Conservation (phyloP, 805 yeast species). For the Candida stauntonica region DNA sequence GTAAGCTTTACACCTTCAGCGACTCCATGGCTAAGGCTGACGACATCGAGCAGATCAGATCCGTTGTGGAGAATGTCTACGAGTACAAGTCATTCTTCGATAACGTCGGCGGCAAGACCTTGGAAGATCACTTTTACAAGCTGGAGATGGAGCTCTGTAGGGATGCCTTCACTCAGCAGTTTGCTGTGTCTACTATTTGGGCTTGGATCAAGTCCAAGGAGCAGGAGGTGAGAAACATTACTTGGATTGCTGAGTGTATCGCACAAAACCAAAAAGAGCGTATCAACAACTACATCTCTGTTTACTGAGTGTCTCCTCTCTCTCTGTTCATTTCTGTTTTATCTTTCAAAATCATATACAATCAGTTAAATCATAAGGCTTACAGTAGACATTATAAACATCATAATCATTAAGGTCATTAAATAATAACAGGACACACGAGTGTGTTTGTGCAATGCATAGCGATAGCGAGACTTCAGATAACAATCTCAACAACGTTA, state of each 20-base stretch:
- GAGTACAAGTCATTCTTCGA: slow-evolving; percentile 61
- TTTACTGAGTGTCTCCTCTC: slow-evolving; percentile 37
- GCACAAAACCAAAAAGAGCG: slow-evolving; percentile 97
- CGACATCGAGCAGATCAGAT: slow-evolving; percentile 79
- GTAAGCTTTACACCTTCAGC: slow-evolving; percentile 64
- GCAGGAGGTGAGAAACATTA: slow-evolving; percentile 93
- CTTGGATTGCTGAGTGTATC: slow-evolving; percentile 99
- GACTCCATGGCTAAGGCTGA: slow-evolving; percentile 68
- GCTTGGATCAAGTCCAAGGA: slow-evolving; percentile 96
- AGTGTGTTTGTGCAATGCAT: too few species aligned
- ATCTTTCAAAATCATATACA: neutral
- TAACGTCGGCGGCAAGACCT: slow-evolving; percentile 45
- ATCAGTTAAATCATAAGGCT: neutral
- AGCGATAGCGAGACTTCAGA: too few species aligned
- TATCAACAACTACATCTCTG: slow-evolving; percentile 85
- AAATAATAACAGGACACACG: too few species aligned
- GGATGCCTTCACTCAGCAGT: slow-evolving; percentile 94
- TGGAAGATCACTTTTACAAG: slow-evolving; percentile 93
- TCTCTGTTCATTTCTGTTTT: neutral
- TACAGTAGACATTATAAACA: neutral
- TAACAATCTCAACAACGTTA: slow-evolving; percentile 53
- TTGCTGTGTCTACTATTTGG: slow-evolving; percentile 86
- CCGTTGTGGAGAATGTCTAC: slow-evolving; percentile 56
- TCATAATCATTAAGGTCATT: neutral
- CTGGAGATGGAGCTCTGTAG: slow-evolving; percentile 89